Evolutionary conservation across 2,329 filamentous ascomycete species (phyloP), one percentile per base, ranked within the genome.

Genomic region (Diaporthe capsici): DNA sequence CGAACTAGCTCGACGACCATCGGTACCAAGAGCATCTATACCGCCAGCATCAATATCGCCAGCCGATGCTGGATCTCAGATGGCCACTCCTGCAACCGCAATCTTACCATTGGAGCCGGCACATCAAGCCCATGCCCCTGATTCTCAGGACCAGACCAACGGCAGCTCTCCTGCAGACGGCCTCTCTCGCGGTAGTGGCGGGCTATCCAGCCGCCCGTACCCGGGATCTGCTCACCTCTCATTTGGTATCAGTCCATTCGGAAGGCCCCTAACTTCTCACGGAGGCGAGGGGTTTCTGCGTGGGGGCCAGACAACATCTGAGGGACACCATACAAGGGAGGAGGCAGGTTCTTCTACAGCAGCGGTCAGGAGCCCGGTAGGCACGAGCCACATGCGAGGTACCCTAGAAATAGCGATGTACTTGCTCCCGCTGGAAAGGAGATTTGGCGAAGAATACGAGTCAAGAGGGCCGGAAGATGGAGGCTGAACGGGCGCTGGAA

Each of bases 21-120:
- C n/a, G 2, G 12, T 53, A 15, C n/a, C 10, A 28, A 12, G 3
- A 17, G 10, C 51, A 28, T 25, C n/a, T 2, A 5, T 53, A 25
- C 51, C 12, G 12, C n/a, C 2, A 17, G 10, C 51, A 53, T 25
- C n/a, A 0, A 2, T 53, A 25, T 12, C 12, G n/a, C n/a, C 2
- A 28, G 51, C n/a, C n/a, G n/a, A 13, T 25, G 12, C 51, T 25
- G 51, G 6, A 4, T 6, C 51, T 15, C 51, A 28, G 51, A 15
- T 2, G 12, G n/a, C 3, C 12, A 25, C 13, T 53, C 10, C n/a
- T 25, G 9, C 12, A 13, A 53, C 37, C 37, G 1, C 37, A 39
- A 39, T 3, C 37, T 39, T 1, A 53, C 12, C n/a, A 4, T 28
- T 1, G 0, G 4, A 12, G 12, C 12, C 0, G 51, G 5, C 51